phyloP scores from a whole-genome alignment of 768 basidiomycete species.

The Fibroporia radiculosa region DNA sequence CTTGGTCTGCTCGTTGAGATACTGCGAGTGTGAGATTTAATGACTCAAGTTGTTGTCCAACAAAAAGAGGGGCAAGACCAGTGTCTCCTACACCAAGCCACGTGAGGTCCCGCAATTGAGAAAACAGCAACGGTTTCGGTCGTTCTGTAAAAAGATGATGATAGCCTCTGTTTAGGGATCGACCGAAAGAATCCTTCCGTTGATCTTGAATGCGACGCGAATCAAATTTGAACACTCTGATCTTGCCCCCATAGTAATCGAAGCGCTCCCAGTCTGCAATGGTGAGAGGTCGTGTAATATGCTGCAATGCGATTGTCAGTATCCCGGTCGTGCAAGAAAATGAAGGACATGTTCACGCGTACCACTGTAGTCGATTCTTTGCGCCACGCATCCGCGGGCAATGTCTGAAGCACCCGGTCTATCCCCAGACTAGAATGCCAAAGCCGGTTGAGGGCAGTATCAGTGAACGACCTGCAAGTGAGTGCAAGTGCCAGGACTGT shows the following conservation, averaged over 20 bases:
- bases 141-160: not conserved
- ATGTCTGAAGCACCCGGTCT: not conserved
- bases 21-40: too few species aligned
- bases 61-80: too few species aligned
- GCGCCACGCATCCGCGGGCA: not conserved
- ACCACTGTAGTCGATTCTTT: not conserved
- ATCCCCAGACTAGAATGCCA: not conserved
- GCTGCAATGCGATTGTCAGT: too few species aligned
- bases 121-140: not conserved
- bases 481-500: not conserved
- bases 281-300: too few species aligned
- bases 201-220: too few species aligned
- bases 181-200: not conserved
- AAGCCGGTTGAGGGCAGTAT: not conserved
- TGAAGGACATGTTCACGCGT: not conserved
- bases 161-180: not conserved
- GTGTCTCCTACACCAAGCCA: too few species aligned
- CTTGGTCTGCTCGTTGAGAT: too few species aligned
- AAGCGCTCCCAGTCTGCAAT: not conserved
- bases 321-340: not conserved
- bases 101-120: too few species aligned
- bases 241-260: not conserved
- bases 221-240: not conserved
- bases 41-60: too few species aligned
- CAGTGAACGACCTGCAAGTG: not conserved